Conservation (phyloP, 495 filamentous ascomycete genomes). For the Aspergillus kassunensis region DNA sequence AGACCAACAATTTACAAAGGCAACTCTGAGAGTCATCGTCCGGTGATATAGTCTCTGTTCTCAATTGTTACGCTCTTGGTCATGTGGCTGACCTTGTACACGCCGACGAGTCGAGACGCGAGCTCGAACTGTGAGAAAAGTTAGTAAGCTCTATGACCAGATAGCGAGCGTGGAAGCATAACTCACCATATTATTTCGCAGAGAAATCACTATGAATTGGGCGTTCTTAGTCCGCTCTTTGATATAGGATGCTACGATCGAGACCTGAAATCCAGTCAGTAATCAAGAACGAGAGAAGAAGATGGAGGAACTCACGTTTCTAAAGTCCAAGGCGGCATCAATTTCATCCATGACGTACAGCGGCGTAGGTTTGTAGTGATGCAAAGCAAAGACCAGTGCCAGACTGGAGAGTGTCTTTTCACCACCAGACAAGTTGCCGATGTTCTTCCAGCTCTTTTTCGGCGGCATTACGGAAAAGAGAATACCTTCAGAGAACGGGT, state of each 20-base stretch:
- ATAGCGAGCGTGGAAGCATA: not conserved
- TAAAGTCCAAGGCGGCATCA: conserved; percentile 94
- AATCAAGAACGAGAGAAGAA: not conserved
- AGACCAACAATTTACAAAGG: conserved; percentile 9
- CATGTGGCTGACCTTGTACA: conserved; percentile 99
- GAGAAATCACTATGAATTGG: conserved; percentile 96
- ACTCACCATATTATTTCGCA: conserved; percentile 90
- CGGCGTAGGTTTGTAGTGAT: conserved; percentile 97
- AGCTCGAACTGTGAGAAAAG: conserved; percentile 67
- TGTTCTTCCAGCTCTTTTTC: conserved; percentile 99
- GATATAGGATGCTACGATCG: conserved; percentile 97
- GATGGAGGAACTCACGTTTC: conserved; percentile 66
- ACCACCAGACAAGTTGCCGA: conserved; percentile 87
- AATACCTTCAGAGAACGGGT: conserved; percentile 96
- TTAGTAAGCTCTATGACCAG: conserved; percentile 5
- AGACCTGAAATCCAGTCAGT: conserved; percentile 62
- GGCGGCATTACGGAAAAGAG: conserved; percentile 97
- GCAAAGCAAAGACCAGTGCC: conserved; percentile 92
- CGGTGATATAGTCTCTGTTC: conserved; percentile 75
- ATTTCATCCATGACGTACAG: conserved; percentile 99
- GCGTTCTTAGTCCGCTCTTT: conserved; percentile 99
- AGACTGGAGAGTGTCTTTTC: conserved; percentile 95
- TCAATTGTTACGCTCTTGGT: conserved; percentile 96
- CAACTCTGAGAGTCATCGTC: conserved; percentile 27
- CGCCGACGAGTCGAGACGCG: conserved; percentile 84